Evolutionary conservation across 176 grass and related monocot genomes (phyloP).

Genomic region (Rhynchospora pubera): DNA sequence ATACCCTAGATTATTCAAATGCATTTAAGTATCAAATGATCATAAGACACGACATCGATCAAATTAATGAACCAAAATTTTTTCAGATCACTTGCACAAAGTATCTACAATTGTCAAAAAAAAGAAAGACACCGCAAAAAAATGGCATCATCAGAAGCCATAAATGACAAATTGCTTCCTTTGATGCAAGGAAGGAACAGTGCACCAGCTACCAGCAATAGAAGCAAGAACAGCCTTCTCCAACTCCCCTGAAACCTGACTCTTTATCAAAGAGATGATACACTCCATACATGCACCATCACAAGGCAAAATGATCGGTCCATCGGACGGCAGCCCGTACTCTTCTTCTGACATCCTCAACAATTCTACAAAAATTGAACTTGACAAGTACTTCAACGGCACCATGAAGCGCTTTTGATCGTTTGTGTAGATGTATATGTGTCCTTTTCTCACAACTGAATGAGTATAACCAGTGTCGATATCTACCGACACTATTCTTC

Average conservation of each 20-base stretch:
- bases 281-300: constrained; percentile 23
- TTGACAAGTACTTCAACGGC: constrained; percentile 23
- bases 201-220: not conserved
- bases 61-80: not conserved
- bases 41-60: not conserved
- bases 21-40: not conserved
- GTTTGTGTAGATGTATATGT: constrained; percentile 26
- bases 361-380: constrained; percentile 26
- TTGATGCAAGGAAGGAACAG: not conserved
- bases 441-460: constrained; percentile 14
- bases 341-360: constrained; percentile 37
- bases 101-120: not conserved
- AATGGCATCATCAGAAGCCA: not conserved
- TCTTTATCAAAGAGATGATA: constrained; percentile 17
- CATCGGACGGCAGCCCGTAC: constrained; percentile 29
- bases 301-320: constrained; percentile 30
- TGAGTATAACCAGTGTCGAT: not conserved
- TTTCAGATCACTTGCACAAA: not conserved
- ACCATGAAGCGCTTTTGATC: constrained; percentile 29
- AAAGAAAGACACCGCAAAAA: not conserved
- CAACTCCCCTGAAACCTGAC: not conserved
- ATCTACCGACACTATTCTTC: constrained; percentile 11
- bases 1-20: constrained; percentile 3
- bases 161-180: constrained; percentile 6
- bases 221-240: constrained; percentile 26